Conservation (phyloP, 73 alveolate species). For the Loxodes magnus region DNA sequence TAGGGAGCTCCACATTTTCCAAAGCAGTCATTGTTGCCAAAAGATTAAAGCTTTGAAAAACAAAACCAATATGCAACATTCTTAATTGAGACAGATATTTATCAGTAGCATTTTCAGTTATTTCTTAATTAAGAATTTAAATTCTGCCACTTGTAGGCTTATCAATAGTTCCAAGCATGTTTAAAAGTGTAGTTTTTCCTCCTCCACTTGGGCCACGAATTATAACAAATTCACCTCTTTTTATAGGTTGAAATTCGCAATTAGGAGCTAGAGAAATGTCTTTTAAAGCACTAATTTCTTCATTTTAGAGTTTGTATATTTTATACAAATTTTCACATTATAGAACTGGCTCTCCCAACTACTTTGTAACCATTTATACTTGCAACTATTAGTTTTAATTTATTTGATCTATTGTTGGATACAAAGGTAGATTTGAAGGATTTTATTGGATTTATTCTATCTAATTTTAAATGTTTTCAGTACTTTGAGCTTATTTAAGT, state of each 20-base stretch:
- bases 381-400: too few species aligned
- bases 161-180: conserved; percentile 89
- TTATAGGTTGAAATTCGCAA: conserved; percentile 74
- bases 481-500: too few species aligned
- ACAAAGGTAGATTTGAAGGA: too few species aligned
- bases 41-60: conserved; percentile 88
- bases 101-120: conserved; percentile 72
- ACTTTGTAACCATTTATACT: too few species aligned
- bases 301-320: too few species aligned
- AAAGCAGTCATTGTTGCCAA: conserved; percentile 92
- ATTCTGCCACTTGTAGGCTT: conserved; percentile 51
- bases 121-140: conserved; percentile 53
- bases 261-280: conserved; percentile 21
- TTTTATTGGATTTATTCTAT: too few species aligned
- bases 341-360: too few species aligned
- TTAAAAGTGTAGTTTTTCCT: conserved; percentile 94
- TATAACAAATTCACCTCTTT: conserved; percentile 94
- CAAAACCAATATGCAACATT: conserved; percentile 82
- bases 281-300: conserved; percentile 18
- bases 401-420: too few species aligned
- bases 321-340: too few species aligned
- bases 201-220: conserved; percentile 99
- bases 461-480: too few species aligned
- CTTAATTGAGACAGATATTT: conserved; percentile 68
- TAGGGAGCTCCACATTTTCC: conserved; percentile 89